Conservation (phyloP, 805 yeast genomes). For the Candida maesae region DNA sequence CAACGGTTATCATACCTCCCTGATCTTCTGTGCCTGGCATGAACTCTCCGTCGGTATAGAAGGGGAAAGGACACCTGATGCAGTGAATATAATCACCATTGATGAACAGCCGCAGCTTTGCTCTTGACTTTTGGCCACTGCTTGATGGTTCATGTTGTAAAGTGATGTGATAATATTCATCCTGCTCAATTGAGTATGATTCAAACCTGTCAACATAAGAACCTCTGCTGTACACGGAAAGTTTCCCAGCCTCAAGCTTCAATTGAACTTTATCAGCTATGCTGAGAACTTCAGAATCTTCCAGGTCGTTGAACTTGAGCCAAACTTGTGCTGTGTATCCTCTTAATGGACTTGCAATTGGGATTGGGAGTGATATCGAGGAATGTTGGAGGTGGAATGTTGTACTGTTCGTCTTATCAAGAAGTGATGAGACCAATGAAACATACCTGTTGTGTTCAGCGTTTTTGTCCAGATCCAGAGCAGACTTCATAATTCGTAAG, state of each 20-base stretch:
- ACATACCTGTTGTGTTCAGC: conserved; percentile 4
- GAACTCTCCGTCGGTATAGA: conserved; percentile 8
- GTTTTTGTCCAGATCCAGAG: not conserved
- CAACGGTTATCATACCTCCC: conserved; percentile 11
- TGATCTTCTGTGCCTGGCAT: not conserved
- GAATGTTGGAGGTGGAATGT: conserved; percentile 30
- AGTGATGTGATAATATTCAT: conserved; percentile 20
- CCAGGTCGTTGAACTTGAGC: conserved; percentile 27
- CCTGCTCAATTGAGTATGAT: conserved; percentile 15
- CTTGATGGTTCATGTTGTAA: conserved; percentile 15
- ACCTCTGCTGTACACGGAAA: conserved; percentile 24
- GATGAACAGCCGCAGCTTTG: conserved; percentile 18
- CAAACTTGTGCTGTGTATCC: conserved; percentile 28
- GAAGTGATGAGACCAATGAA: conserved; percentile 8
- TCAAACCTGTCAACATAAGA: conserved; percentile 15
- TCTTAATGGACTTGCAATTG: not conserved
- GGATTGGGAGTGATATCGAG: conserved; percentile 17
- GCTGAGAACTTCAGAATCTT: conserved; percentile 28
- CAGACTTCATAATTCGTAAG: conserved; percentile 5
- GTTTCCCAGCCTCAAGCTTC: conserved; percentile 32
- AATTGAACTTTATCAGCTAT: conserved; percentile 20
- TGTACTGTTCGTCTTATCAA: conserved; percentile 15
- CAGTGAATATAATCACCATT: conserved; percentile 21
- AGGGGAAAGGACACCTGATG: conserved; percentile 20
- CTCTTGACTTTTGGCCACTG: conserved; percentile 11